Conservation (phyloP, 306 rosid species). For the Quercus rubra region DNA sequence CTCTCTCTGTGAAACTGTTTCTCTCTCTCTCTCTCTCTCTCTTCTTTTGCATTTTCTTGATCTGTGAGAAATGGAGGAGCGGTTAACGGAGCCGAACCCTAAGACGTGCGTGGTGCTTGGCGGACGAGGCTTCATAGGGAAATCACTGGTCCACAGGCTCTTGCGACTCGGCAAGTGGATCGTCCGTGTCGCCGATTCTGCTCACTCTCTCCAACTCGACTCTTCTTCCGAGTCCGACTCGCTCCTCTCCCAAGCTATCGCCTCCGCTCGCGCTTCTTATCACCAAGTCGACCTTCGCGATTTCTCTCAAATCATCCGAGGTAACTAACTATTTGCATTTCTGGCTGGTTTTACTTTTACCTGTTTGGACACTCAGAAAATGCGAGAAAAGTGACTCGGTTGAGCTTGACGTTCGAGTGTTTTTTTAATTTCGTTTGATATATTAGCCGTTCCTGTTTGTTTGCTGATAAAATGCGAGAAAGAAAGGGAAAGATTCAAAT, state of each 20-base stretch:
- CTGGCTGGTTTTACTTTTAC: not conserved
- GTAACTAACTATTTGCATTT: constrained; percentile 15
- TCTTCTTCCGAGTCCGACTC: constrained; percentile 46
- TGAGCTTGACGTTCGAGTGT: not conserved
- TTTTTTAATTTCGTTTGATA: too few relatives aligned
- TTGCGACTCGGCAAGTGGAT: constrained; percentile 63
- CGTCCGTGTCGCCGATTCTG: constrained; percentile 80
- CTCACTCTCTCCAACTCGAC: constrained; percentile 48
- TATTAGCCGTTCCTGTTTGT: too few relatives aligned
- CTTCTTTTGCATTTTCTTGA: not conserved
- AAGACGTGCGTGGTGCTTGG: constrained; percentile 79
- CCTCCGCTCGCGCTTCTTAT: constrained; percentile 70
- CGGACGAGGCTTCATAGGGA: constrained; percentile 74
- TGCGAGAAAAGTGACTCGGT: not conserved
- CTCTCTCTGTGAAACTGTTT: not conserved
- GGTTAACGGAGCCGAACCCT: constrained; percentile 46
- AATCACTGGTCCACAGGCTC: constrained; percentile 60
- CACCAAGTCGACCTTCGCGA: constrained; percentile 56
- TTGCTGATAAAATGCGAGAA: not conserved
- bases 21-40: not conserved
- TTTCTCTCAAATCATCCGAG: constrained; percentile 44
- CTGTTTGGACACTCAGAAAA: not conserved
- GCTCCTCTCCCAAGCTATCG: constrained; percentile 47
- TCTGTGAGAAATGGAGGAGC: constrained; percentile 41
- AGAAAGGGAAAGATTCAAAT: too few relatives aligned